Evolutionary conservation across 805 yeast species (phyloP), one percentile per base, ranked within the genome.

Genomic region (Brettanomyces sp.): DNA sequence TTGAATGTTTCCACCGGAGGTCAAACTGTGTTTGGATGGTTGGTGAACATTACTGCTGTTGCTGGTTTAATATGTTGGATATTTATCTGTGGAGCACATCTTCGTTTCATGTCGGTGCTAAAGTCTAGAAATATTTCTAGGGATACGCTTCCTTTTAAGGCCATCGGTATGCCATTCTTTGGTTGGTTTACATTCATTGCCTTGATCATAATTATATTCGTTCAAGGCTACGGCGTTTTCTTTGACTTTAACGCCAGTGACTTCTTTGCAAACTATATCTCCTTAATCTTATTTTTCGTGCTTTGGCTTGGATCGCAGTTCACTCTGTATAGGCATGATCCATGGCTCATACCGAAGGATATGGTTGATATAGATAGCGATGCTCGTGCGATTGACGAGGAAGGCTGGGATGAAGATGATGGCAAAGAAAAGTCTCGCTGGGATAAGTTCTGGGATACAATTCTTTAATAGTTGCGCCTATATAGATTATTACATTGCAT

Each of bases 31-130:
- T 84, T 84, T 66, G 67, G 74, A 57, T 84, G 90, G 90, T 69
- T 84, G 48, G 65, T 82, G 53, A 82, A 82, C 61, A 82, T 84
- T 54, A 76, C 86, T n/a, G 85, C 85, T 28, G 82, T 82, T 42
- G 81, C 89, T 9, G 90, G 90, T 48, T 71, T 83, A 52, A 79
- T 82, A 53, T 73, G 85, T 14, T 82, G 90, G 90, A 73, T 79
- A 42, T 74, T 78, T 59, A 82, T 83, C 49, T 71, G 80, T 28
- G 62, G 74, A 41, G 69, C 84, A 3, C 90, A 82, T 63, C 64
- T 84, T 47, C 70, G 90, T 60, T 84, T 83, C 65, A 83, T 83
- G 81, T 62, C 68, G 37, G 80, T 82, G 33, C 65, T 86, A 55
- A 75, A 73, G 54, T 60, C 67, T 22, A 76, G 88, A 60, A 80